Evolutionary conservation across 805 yeast genomes (phyloP), one percentile per base, ranked within the genome.

Genomic region (Spathaspora arborariae): DNA sequence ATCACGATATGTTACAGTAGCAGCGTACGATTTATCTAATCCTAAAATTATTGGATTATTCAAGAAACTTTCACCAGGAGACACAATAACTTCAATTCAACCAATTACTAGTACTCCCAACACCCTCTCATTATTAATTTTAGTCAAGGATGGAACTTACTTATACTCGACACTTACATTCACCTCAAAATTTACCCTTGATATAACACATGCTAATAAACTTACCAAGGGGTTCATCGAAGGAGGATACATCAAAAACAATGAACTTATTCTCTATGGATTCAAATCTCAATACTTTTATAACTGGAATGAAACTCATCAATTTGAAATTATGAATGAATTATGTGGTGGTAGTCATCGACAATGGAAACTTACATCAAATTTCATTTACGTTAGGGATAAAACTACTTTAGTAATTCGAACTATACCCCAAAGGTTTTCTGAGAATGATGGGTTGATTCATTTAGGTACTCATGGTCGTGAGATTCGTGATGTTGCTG

Each of bases 331-430:
- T 2, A 70, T 79, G 41, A 78, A 82, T 47, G 88, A 82, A 51
- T 64, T 75, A 11, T 94, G 98, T 63, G 98, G 98, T 21, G 98
- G 98, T 2, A 80, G 94, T 2, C 97, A 91, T 60, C 75, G 98
- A 49, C 78, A 80, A 49, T 94, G 97, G 97, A 74, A 76, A 43
- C 24, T 41, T 34, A 35, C 39, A 9, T 76, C 63, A 52, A 68
- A 75, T 40, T 79, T 88, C 51, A 67, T 74, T 19, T 86, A 80
- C 58, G 80, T 86, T 10, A 30, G n/a, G 16, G 81, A 81, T 60
- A 68, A 70, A 20, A 73, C 84, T 4, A 63, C 68, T 15, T 60
- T 84, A 36, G 64, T 66, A 42, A 55, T 78, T 19, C 71, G 74
- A 45, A 27, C 21, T 0, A 58, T 62, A 45, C 44, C 39, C 8